Evolutionary conservation across 768 basidiomycete species (phyloP).

Genomic region (Suillus discolor): DNA sequence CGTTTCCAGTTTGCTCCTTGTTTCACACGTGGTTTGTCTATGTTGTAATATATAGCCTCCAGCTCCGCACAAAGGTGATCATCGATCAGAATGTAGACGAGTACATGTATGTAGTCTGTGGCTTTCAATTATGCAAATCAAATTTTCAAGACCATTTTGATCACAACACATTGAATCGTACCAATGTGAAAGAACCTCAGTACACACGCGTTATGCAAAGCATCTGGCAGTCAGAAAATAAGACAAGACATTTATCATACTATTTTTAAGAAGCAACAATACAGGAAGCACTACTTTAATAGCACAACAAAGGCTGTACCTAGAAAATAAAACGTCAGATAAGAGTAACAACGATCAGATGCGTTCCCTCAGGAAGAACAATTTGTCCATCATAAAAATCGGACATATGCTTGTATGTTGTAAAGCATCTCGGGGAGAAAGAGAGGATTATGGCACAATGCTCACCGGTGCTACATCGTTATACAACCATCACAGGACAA

Average conservation of each 20-base stretch:
- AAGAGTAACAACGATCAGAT: not conserved
- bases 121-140: not conserved
- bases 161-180: not conserved
- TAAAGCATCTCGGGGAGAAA: slow-evolving; percentile 50
- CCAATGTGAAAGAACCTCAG: too few relatives aligned
- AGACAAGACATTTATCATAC: too few relatives aligned
- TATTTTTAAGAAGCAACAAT: not conserved
- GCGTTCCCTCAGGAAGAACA: slow-evolving; percentile 48
- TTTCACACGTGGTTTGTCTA: not conserved
- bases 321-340: not conserved
- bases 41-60: not conserved
- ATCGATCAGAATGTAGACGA: too few relatives aligned
- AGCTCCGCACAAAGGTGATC: too few relatives aligned
- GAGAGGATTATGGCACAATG: not conserved
- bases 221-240: too few relatives aligned
- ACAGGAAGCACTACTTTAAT: not conserved
- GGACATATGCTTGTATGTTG: slow-evolving; percentile 77
- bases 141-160: not conserved
- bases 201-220: too few relatives aligned
- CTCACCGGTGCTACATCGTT: slow-evolving; percentile 1
- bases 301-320: not conserved
- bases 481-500: not conserved
- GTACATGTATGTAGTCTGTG: not conserved
- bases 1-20: not conserved
- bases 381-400: slow-evolving; percentile 59